Base-by-base conservation (phyloP, 495 filamentous ascomycete species). In the Coniosporium apollinis region DNA sequence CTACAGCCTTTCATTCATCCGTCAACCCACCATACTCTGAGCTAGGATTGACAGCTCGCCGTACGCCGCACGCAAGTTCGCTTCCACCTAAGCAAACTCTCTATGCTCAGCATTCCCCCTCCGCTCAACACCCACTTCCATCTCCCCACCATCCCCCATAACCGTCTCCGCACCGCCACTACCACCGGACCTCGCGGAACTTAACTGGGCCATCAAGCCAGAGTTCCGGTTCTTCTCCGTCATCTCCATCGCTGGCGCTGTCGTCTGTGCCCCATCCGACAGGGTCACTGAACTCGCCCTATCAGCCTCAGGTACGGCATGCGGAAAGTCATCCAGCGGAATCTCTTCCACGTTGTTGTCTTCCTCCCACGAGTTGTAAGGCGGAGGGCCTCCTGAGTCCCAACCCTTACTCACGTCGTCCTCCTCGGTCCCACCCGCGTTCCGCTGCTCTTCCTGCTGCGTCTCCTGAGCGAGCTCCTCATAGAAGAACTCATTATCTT, bases 401-500 rank as follows among this genome's bases (percentile, higher is more conserved):
- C n/a, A n/a, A n/a, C n/a, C n/a, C n/a, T n/a, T n/a, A n/a, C n/a
- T n/a, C n/a, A n/a, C 38, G 22, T 15, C 31, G 2, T 21, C 34
- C n/a, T 34, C 30, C n/a, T 46, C 44, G 8, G 34, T 39, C 7
- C 36, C 18, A 22, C 40, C 46, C 28, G 42, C 40, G 11, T 45
- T 22, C 11, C n/a, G 14, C 0, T n/a, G 20, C 8, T 37, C 28
- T 8, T 3, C 16, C 13, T 25, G 16, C 3, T 21, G n/a, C 24
- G 24, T 8, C 24, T 8, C 9, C 24, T n/a, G n/a, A 2, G 9
- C 24, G 1, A 46, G 18, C 17, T 49, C 43, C 13, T 41, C 22
- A 20, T 38, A 9, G 28, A 49, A 49, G 4, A 7, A 13, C 0
- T 35, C 2, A 21, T 48, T 44, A 39, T 48, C 45, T 11, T 37